phyloP scores from a whole-genome alignment of 306 rosid genomes.

The Gleditsia sinensis region DNA sequence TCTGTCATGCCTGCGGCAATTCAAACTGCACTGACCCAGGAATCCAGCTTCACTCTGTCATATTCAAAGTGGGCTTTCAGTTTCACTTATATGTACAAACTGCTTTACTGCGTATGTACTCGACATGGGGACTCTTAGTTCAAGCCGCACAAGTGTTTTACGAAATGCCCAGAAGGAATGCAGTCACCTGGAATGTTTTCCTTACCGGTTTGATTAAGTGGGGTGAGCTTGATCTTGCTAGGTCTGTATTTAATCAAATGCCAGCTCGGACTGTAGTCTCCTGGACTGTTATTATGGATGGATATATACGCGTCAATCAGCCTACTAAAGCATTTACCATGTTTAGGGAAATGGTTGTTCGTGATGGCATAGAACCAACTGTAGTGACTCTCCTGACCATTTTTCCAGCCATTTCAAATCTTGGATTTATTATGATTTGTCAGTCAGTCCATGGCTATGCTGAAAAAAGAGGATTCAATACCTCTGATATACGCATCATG shows the following conservation, averaged over 20 bases:
- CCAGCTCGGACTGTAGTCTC: conserved; percentile 61
- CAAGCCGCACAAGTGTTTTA: conserved; percentile 55
- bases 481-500: conserved; percentile 50
- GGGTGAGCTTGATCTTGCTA: conserved; percentile 60
- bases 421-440: conserved; percentile 60
- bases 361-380: conserved; percentile 53
- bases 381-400: conserved; percentile 66
- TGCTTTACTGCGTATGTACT: conserved; percentile 53
- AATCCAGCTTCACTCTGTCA: conserved; percentile 59
- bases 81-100: conserved; percentile 66
- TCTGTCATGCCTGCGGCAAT: conserved; percentile 56
- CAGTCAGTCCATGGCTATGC: conserved; percentile 62
- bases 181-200: conserved; percentile 73
- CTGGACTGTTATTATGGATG: conserved; percentile 75
- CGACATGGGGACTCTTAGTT: conserved; percentile 46
- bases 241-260: conserved; percentile 57
- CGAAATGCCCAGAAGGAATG: conserved; percentile 55
- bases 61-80: conserved; percentile 63
- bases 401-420: conserved; percentile 60
- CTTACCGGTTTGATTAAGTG: conserved; percentile 59
- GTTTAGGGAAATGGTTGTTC: conserved; percentile 58
- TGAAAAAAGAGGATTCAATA: conserved; percentile 68
- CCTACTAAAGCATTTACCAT: conserved; percentile 52
- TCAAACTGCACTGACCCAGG: conserved; percentile 31
- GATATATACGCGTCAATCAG: conserved; percentile 48